Base-by-base conservation (phyloP, 1,284 basidiomycete genomes). In the Wolfiporia cocos region DNA sequence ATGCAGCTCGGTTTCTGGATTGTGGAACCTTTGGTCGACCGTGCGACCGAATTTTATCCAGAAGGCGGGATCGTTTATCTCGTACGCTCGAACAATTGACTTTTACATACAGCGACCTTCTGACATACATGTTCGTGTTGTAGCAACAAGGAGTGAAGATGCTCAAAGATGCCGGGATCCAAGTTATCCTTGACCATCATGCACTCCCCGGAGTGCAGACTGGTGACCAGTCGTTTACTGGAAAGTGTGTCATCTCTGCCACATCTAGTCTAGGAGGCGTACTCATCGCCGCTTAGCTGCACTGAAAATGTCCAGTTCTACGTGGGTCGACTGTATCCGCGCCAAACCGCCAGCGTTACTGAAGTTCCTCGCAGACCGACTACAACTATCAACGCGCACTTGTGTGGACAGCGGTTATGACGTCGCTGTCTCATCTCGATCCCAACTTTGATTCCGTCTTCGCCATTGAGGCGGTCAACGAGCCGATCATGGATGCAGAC, bases 1-100 rank as follows among this genome's bases (percentile, higher is more conserved):
- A 22, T 15, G 14, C 21, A 86, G 83, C 71, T 89, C 19, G 86
- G 86, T 0, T 90, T 81, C 56, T 90, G 86, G 86, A 80, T 89
- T 34, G 64, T 89, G 12, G 86, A 89, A 57, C 68, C 66, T 5
- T 65, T 89, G 5, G 86, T 89, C 0, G 57, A 86, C 54, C 69
- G 78, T 3, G 55, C 57, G 0, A 68, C 62, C 2, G 86, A 89
- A 54, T 73, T 68, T 34, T 89, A 73, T 53, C 78, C 85, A 12
- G 71, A 75, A 28, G 86, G 86, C 15, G 86, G 86, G 20, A 69
- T 88, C 30, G 45, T 56, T 6, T 71, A 80, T 43, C 67, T 89
- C 24, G 85, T 84, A 44, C 37, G 73, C 35, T 12, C 3, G n/a
- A 4, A 7, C 28, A 31, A 17, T 31, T 46, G 7, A 26, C 37